Evolutionary conservation across 1,139 yeast species (phyloP).

Genomic region (Candida tetrigidarum): DNA sequence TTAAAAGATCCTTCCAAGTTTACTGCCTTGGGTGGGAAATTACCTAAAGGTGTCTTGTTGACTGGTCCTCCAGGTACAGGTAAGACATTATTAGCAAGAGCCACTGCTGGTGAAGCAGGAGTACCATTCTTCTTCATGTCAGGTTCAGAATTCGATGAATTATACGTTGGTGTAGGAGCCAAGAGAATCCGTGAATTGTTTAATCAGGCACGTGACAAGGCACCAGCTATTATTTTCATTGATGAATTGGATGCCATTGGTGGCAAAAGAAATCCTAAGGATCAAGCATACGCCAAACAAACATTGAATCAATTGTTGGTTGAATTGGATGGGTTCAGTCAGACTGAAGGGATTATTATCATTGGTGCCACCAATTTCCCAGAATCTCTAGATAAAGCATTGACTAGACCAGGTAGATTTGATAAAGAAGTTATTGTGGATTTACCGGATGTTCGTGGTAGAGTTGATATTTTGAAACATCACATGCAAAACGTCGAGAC

Average conservation of each 20-base stretch:
- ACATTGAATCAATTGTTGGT: slow-evolving; percentile 94
- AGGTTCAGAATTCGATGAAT: slow-evolving; percentile 97
- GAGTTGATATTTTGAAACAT: slow-evolving; percentile 88
- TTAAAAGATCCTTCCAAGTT: slow-evolving; percentile 94
- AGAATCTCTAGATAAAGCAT: slow-evolving; percentile 93
- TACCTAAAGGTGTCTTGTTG: slow-evolving; percentile 94
- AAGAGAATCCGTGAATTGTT: slow-evolving; percentile 95
- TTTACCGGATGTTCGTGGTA: slow-evolving; percentile 96
- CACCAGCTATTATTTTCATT: slow-evolving; percentile 96
- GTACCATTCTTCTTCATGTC: slow-evolving; percentile 99
- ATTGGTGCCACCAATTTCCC: slow-evolving; percentile 99
- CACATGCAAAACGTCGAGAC: slow-evolving; percentile 92
- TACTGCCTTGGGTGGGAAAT: slow-evolving; percentile 95
- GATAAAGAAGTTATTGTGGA: slow-evolving; percentile 96
- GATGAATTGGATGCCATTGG: slow-evolving; percentile 96
- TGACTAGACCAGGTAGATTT: slow-evolving; percentile 98
- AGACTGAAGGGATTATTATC: slow-evolving; percentile 89
- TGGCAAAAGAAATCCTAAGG: slow-evolving; percentile 95
- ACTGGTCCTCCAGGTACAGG: slow-evolving; percentile 99
- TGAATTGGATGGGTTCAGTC: slow-evolving; percentile 96
- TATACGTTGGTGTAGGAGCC: slow-evolving; percentile 99
- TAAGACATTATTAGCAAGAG: slow-evolving; percentile 94
- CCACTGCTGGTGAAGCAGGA: slow-evolving; percentile 99
- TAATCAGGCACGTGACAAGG: slow-evolving; percentile 89
- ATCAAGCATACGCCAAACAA: slow-evolving; percentile 97